Base-by-base conservation (phyloP, 805 yeast species). In the Candida krabiensis region DNA sequence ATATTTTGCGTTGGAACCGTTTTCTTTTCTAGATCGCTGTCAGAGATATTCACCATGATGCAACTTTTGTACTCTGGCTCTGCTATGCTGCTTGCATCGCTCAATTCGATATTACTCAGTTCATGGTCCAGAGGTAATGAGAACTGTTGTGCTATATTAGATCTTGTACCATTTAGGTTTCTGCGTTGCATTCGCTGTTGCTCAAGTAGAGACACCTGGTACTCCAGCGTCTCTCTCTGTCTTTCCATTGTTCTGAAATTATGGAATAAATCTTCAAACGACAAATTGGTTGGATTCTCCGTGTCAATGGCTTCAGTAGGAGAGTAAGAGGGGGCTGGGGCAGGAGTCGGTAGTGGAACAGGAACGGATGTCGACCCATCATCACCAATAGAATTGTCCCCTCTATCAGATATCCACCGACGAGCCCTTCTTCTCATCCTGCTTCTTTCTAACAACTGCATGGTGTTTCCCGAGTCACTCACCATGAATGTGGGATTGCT, bases 401-500 rank as follows among this genome's bases (percentile, higher is more conserved):
- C 29, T 13, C 5, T 9, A 9, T 23, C 28, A 8, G 16, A 25
- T 9, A 7, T 9, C 7, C 13, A 9, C n/a, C 27, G 8, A 15
- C 19, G 14, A 13, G 9, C 14, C 13, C 37, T 26, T 15, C 15
- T 16, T 18, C 31, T 17, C 11, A 13, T 28, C 13, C 38, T 14
- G 9, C 25, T 22, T 8, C 40, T 27, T n/a, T 30, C 40, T 12
- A 22, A 22, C 8, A 19, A 12, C 2, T 22, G 29, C 21, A 27
- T 25, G 14, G 24, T 26, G 25, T 12, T 35, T 9, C 18, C 39
- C 8, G 33, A 17, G 4, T 36, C 45, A 27, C 19, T 41, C n/a
- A 41, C 18, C 19, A 38, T 16, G 13, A 44, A 33, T 16, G 41
- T 41, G 8, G 49, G 49, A 25, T 44, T 44, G 30, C 19, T 21